Evolutionary conservation across 352 stramenopile genomes (phyloP).

Genomic region (Phytophthora quininea): DNA sequence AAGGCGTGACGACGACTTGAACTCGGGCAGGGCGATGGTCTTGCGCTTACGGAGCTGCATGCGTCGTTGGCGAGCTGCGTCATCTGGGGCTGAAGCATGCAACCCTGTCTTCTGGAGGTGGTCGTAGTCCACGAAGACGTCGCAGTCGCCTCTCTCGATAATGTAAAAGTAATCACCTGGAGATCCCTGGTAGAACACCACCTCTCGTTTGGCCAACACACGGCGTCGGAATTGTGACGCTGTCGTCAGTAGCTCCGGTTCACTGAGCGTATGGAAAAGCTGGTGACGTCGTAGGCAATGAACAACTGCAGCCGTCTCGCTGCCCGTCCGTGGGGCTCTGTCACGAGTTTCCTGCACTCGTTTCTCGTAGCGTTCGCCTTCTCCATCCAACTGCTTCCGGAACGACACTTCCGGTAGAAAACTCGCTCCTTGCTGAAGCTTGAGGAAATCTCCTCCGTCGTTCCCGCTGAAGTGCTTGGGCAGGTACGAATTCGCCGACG

Average conservation of each 20-base stretch:
- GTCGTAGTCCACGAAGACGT: slow-evolving; percentile 87
- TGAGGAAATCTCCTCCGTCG: slow-evolving; percentile 67
- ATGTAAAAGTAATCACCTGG: slow-evolving; percentile 85
- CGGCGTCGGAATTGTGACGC: slow-evolving; percentile 66
- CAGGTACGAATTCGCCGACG: slow-evolving; percentile 84
- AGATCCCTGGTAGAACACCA: slow-evolving; percentile 87
- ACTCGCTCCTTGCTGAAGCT: slow-evolving; percentile 75
- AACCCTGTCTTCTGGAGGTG: slow-evolving; percentile 51
- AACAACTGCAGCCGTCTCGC: slow-evolving; percentile 61
- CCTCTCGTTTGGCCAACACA: slow-evolving; percentile 58
- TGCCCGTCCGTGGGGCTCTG: slow-evolving; percentile 33
- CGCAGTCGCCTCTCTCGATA: slow-evolving; percentile 75
- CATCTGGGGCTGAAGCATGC: slow-evolving; percentile 21
- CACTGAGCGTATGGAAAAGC: slow-evolving; percentile 81
- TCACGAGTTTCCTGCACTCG: slow-evolving; percentile 38
- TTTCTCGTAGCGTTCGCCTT: slow-evolving; percentile 34
- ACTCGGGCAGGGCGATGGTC: slow-evolving; percentile 73
- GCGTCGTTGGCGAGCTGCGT: slow-evolving; percentile 18
- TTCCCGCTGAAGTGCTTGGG: slow-evolving; percentile 82
- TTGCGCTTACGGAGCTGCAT: slow-evolving; percentile 63
- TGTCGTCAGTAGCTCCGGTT: slow-evolving; percentile 64
- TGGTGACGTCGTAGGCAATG: slow-evolving; percentile 75
- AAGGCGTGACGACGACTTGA: slow-evolving; percentile 64
- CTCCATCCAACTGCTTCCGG: slow-evolving; percentile 40
- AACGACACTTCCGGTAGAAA: slow-evolving; percentile 80